A percentile compares a stretch with the other conserved stretches of the same genome.
Evolutionary conservation across 192 early-diverging fungal species (phyloP).

Genomic region (Obelidium mucronatum): DNA sequence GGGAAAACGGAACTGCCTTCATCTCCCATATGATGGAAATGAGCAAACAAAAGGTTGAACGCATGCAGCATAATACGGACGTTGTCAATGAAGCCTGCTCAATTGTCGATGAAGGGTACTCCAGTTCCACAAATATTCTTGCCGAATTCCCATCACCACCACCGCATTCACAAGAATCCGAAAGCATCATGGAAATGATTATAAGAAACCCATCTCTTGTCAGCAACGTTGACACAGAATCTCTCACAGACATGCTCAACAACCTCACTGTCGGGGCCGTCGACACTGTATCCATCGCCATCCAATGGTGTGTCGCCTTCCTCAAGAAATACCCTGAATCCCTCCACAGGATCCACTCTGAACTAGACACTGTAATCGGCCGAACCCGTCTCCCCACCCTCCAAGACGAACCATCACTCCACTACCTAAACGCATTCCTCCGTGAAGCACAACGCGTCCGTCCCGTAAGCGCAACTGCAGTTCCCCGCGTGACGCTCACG

Average conservation of each 20-base stretch:
- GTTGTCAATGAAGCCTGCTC: too few species aligned
- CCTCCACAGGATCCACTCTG: background rate
- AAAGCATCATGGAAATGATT: background rate
- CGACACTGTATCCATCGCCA: slow-evolving; percentile 23
- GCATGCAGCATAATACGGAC: background rate
- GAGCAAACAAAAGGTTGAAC: background rate
- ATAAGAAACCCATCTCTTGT: background rate
- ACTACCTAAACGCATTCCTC: slow-evolving; percentile 20
- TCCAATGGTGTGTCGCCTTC: slow-evolving; percentile 25
- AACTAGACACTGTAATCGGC: background rate
- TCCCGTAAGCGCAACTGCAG: slow-evolving; percentile 20
- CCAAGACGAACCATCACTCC: slow-evolving; percentile 11
- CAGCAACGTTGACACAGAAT: background rate
- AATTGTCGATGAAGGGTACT: background rate
- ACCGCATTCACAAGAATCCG: background rate
- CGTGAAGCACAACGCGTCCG: slow-evolving; percentile 24
- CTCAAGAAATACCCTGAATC: background rate
- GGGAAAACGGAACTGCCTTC: background rate
- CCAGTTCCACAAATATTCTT: background rate
- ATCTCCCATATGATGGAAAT: slow-evolving; percentile 8
- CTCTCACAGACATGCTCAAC: slow-evolving; percentile 17
- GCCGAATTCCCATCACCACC: background rate
- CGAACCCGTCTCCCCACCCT: background rate
- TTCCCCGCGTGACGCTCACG: slow-evolving; percentile 1
- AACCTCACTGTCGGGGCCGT: slow-evolving; percentile 26